These are phyloP conservation scores for Gossypium gossypioides DNA, from an alignment of 441 rosid genomes.

Conservation along the genomic window DNA sequence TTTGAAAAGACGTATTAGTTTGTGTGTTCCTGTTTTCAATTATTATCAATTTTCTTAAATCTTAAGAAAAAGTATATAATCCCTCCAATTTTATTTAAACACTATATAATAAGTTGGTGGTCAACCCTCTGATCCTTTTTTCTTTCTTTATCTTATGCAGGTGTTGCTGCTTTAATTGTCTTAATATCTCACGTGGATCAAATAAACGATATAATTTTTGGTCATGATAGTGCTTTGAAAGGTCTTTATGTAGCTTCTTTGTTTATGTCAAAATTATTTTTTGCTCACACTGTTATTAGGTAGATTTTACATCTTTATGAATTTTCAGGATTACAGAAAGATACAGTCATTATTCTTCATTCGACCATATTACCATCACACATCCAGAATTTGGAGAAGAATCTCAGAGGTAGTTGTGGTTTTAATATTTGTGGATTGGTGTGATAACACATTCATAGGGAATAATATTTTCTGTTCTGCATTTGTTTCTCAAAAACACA, in stretches of 20 bases:
- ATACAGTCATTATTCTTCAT: conserved; percentile 47
- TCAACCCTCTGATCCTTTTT: conserved; percentile 1
- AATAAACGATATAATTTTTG: conserved; percentile 43
- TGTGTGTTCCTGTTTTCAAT: not conserved
- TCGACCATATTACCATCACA: conserved; percentile 40
- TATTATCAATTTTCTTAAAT: not conserved
- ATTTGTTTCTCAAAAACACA: not conserved
- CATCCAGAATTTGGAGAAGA: conserved; percentile 53
- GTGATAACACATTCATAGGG: not conserved
- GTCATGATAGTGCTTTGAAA: conserved; percentile 50
- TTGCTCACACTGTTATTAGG: conserved; percentile 10
- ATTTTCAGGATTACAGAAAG: conserved; percentile 51
- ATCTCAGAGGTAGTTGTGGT: conserved; percentile 39
- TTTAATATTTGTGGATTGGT: not conserved
- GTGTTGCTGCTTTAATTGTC: conserved; percentile 56
- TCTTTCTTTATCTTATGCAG: conserved; percentile 33
- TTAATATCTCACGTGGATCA: conserved; percentile 57
- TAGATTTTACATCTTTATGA: conserved; percentile 10
- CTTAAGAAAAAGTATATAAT: not conserved
- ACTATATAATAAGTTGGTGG: not conserved
- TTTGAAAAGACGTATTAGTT: not conserved
- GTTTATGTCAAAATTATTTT: not conserved
- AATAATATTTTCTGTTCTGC: not conserved
- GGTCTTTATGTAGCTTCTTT: conserved; percentile 30
- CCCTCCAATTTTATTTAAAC: not conserved